These are phyloP conservation scores for Fusarium circinatum DNA, from an alignment of 2,329 filamentous ascomycete species.

Conservation along the genomic window DNA sequence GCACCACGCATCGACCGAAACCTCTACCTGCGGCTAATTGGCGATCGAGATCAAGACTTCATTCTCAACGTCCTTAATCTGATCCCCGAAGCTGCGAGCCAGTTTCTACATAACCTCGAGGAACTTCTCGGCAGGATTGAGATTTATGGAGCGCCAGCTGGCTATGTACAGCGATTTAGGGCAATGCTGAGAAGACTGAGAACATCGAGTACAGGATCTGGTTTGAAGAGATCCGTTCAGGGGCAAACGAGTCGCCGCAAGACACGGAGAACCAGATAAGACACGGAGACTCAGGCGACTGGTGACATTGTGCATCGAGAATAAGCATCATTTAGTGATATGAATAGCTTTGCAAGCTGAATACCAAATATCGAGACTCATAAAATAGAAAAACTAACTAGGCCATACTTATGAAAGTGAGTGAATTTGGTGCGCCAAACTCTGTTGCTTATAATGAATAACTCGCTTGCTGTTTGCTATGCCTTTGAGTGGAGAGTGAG, in stretches of 20 bases:
- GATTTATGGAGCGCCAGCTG: slow-evolving; percentile 47
- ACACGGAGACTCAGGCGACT: not conserved
- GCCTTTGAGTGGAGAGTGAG: slow-evolving; percentile 1
- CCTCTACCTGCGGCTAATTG: slow-evolving; percentile 60
- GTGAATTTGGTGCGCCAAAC: not conserved
- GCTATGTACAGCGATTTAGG: slow-evolving; percentile 51
- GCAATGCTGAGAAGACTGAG: slow-evolving; percentile 47
- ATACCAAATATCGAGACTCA: not conserved
- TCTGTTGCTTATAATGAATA: not conserved
- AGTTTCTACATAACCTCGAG: slow-evolving; percentile 54
- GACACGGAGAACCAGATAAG: slow-evolving; percentile 51
- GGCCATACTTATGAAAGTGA: not conserved
- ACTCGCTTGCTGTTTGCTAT: not conserved
- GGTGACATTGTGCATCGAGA: not conserved
- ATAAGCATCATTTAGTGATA: slow-evolving; percentile 1
- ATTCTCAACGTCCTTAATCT: slow-evolving; percentile 56
- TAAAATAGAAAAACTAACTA: not conserved
- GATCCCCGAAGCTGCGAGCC: slow-evolving; percentile 57
- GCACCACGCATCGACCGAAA: slow-evolving; percentile 51
- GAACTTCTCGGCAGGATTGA: slow-evolving; percentile 48
- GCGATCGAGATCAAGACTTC: slow-evolving; percentile 57
- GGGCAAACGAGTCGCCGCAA: slow-evolving; percentile 41
- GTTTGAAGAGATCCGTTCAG: slow-evolving; percentile 48
- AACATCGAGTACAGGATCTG: slow-evolving; percentile 41
- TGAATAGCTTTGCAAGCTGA: slow-evolving; percentile 4